Evolutionary conservation across 768 basidiomycete genomes (phyloP).

Genomic region (Russula lepida): DNA sequence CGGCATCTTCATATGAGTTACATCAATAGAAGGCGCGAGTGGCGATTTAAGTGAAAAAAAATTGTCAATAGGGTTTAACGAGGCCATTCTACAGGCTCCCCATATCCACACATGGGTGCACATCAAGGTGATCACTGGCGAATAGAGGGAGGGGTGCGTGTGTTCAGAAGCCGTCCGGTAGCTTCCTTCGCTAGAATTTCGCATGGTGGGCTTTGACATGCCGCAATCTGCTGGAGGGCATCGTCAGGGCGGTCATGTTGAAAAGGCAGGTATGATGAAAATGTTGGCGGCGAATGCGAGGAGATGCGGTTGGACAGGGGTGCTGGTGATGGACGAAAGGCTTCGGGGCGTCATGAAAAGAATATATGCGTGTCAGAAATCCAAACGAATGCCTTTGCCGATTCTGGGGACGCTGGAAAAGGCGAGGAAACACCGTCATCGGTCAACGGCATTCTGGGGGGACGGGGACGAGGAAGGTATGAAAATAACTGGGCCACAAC

Average conservation of each 20-base stretch:
- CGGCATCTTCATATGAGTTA: background rate
- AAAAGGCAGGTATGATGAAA: background rate
- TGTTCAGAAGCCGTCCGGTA: background rate
- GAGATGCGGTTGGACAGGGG: background rate
- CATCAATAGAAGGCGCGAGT: slow-evolving; percentile 2
- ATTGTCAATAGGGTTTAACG: background rate
- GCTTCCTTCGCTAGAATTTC: background rate
- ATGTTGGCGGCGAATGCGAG: background rate
- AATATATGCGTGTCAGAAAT: background rate
- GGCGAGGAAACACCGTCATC: background rate
- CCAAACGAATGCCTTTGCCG: background rate
- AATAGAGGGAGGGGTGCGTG: background rate
- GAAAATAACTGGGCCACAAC: background rate
- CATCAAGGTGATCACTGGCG: background rate
- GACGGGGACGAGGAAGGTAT: background rate
- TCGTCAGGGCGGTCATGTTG: background rate
- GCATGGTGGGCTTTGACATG: background rate
- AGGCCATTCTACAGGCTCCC: background rate
- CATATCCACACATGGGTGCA: background rate
- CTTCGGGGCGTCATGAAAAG: background rate
- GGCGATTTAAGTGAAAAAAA: background rate
- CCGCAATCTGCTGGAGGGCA: background rate
- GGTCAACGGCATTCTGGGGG: background rate
- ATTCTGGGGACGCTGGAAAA: background rate
- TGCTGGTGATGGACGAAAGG: background rate